Evolutionary conservation across 768 basidiomycete species (phyloP).

Genomic region (Terana coerulea): DNA sequence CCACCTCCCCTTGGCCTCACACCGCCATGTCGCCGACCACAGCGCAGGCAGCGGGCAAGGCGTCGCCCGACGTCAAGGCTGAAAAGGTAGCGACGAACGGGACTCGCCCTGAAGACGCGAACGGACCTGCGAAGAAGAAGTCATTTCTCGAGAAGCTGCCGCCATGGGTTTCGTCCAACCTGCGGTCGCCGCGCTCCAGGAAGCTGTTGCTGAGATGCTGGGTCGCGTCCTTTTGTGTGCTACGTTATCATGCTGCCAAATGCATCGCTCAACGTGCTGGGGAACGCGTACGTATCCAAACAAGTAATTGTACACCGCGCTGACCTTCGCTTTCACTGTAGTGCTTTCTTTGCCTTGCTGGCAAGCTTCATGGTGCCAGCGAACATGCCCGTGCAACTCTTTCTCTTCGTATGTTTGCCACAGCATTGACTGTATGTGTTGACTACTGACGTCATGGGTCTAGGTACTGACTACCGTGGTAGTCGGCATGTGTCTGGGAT

Average conservation of each 20-base stretch:
- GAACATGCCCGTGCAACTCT: slow-evolving; percentile 43
- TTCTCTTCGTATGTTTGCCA: slow-evolving; percentile 40
- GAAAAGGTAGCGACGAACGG: background rate
- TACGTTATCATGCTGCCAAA: slow-evolving; percentile 39
- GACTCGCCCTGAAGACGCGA: background rate
- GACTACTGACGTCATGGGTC: background rate
- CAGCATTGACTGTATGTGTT: background rate
- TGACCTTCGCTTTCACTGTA: slow-evolving; percentile 15
- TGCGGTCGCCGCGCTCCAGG: slow-evolving; percentile 32
- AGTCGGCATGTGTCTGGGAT: slow-evolving; percentile 45
- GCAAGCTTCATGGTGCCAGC: slow-evolving; percentile 44
- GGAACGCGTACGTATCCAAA: slow-evolving; percentile 35
- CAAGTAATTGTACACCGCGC: background rate
- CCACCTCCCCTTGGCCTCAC: background rate
- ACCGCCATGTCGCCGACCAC: background rate
- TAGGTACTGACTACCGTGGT: slow-evolving; percentile 41
- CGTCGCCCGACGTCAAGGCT: background rate
- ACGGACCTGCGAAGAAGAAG: background rate
- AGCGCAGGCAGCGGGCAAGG: no score
- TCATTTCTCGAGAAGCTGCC: slow-evolving; percentile 30
- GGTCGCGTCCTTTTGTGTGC: slow-evolving; percentile 34
- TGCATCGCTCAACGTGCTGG: slow-evolving; percentile 32
- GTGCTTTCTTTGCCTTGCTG: slow-evolving; percentile 44
- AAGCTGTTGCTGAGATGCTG: slow-evolving; percentile 39
- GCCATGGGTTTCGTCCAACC: slow-evolving; percentile 34